A percentile compares a stretch with the other conserved stretches of the same genome.
Evolutionary conservation across 352 stramenopile genomes (phyloP).

Genomic region (Phytopythium ostracodes): DNA sequence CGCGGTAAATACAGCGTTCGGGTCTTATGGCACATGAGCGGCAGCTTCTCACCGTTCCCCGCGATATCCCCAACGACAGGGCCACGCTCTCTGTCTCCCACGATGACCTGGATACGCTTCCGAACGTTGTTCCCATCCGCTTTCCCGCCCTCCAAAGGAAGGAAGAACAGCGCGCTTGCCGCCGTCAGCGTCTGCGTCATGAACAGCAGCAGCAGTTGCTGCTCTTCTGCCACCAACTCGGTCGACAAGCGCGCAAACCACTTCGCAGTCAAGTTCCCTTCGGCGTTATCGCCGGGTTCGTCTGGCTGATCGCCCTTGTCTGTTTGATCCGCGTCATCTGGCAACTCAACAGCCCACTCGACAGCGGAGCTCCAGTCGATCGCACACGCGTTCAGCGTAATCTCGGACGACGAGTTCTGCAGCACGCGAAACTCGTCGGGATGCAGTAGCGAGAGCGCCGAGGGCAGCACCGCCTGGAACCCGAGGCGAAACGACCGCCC

Average conservation of each 20-base stretch:
- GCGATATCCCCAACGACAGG: constrained; percentile 9
- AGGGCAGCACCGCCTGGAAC: constrained; percentile 53
- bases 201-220: constrained; percentile 49
- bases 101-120: not conserved
- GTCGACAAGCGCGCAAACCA: constrained; percentile 48
- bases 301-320: constrained; percentile 5
- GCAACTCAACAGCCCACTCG: constrained; percentile 24
- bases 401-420: constrained; percentile 30
- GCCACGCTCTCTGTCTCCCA: constrained; percentile 6
- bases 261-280: constrained; percentile 8
- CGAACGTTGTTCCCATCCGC: not conserved
- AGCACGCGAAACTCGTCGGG: constrained; percentile 51
- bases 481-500: constrained; percentile 40
- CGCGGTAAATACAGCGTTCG: constrained; percentile 40
- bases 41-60: constrained; percentile 22
- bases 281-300: constrained; percentile 10
- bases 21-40: constrained; percentile 30
- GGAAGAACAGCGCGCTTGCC: constrained; percentile 44
- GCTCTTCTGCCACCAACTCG: constrained; percentile 59
- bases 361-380: constrained; percentile 40
- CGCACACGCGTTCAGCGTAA: constrained; percentile 22
- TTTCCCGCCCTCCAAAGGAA: constrained; percentile 4
- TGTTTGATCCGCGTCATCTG: constrained; percentile 7
- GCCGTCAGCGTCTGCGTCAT: constrained; percentile 42
- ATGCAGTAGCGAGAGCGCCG: constrained; percentile 42